Percentiles rank a stretch among this genome's conserved stretches.
Evolutionary conservation across 2,329 filamentous ascomycete species (phyloP).

Genomic region (Boeremia exigua): DNA sequence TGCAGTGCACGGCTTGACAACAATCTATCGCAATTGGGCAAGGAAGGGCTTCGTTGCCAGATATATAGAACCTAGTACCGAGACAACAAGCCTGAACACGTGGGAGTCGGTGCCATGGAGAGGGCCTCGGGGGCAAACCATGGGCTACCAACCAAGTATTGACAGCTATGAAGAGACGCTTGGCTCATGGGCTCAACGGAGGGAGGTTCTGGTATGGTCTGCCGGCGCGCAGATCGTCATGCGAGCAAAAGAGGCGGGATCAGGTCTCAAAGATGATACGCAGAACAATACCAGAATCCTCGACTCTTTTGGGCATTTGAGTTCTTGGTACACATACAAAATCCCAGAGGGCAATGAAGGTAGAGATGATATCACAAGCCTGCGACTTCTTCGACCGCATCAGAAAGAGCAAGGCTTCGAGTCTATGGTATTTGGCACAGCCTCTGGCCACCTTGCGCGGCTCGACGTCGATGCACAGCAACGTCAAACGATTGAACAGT

Average conservation of each 20-base stretch:
- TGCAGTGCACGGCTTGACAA: conserved; percentile 62
- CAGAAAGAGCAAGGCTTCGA: conserved; percentile 49
- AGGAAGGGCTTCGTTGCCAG: conserved; percentile 62
- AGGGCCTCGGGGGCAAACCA: conserved; percentile 56
- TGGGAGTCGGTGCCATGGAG: conserved; percentile 48
- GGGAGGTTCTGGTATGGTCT: conserved; percentile 65
- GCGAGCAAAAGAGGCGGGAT: conserved; percentile 55
- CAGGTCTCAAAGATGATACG: conserved; percentile 13
- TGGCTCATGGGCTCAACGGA: conserved; percentile 50
- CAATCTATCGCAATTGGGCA: conserved; percentile 64
- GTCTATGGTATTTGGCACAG: conserved; percentile 62
- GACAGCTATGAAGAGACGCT: conserved; percentile 63
- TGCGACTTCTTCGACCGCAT: conserved; percentile 59
- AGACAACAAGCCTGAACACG: conserved; percentile 46
- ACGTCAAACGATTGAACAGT: conserved; percentile 23
- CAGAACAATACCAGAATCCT: conserved; percentile 31
- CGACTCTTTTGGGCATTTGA: conserved; percentile 43
- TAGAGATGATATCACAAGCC: conserved; percentile 64
- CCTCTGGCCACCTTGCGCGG: conserved; percentile 58
- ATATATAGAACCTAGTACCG: conserved; percentile 54
- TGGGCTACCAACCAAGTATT: conserved; percentile 65
- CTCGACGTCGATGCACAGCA: conserved; percentile 28
- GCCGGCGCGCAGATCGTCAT: conserved; percentile 64
- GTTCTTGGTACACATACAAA: conserved; percentile 60
- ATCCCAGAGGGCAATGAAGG: conserved; percentile 59